Base-by-base conservation (phyloP, 2,329 filamentous ascomycete genomes). In the Talaromyces islandicus region DNA sequence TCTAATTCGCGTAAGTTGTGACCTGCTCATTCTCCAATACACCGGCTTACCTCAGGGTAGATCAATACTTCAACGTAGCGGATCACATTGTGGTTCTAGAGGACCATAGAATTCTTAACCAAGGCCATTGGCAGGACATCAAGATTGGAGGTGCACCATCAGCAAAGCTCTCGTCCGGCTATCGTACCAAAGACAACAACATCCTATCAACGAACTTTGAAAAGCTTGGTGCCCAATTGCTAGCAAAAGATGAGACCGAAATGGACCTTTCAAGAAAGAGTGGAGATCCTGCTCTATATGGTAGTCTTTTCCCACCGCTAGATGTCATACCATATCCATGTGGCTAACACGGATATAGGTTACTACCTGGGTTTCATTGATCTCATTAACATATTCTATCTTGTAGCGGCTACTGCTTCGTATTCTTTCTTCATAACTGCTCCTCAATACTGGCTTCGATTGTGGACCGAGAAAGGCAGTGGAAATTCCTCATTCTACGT, bases 281-380 rank as follows among this genome's bases (percentile, higher is more conserved):
- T 30, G 58, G 58, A 25, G 58, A 60, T 56, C 54, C 46, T 7
- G 14, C 58, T 41, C 24, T 60, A 52, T 60, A 60, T 19, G 46
- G 58, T 56, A 41, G 9, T 48, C 52, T 55, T 10, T 29, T 9
- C 11, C 11, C n/a, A 6, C n/a, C 2, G 24, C n/a, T 32, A 35
- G 11, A 32, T 54, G 21, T 58, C 35, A n/a, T 27, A 3, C 6
- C 25, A 27, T 21, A 24, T 53, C 2, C 25, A 25, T 10, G n/a
- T n/a, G 3, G 38, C 53, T 60, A 27, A 60, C n/a, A 35, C 1
- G 21, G 29, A 7, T 5, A 6, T 6, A 60, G 58, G 53, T n/a
- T 56, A 60, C 53, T 60, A 60, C 10, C 51, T 60, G 9, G 11
- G 46, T 25, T 56, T 52, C 32, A 43, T 60, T 53, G 54, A 43